Evolutionary conservation across 768 basidiomycete species (phyloP), one percentile per base, ranked within the genome.

Genomic region (Lactarius sanguifluus): DNA sequence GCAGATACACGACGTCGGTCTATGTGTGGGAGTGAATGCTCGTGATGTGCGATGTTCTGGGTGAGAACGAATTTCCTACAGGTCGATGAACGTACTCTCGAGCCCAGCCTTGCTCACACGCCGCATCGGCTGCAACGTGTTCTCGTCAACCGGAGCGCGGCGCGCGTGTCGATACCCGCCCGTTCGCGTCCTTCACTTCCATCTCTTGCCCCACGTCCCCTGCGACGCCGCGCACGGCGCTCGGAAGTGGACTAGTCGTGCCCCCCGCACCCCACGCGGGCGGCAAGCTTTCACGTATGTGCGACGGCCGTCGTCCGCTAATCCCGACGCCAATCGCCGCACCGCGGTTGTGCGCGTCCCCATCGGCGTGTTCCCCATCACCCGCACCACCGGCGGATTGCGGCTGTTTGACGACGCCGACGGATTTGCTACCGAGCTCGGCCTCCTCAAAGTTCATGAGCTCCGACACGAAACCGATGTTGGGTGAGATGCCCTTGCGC

Each of bases 381-480:
- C 71, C 71, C 72, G 69, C 78, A 64, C 80, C 78, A 38, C 66
- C 69, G 57, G 66, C 74, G 70, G 56, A 72, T 73, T 67, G 74
- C 70, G 61, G 75, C 72, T 71, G 77, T 73, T 78, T 88, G 79
- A 79, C 76, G 38, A 91, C 90, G 45, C 89, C 90, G 36, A 86
- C 78, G 15, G 85, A 86, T 78, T 92, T 86, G 61, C 91, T 81
- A 66, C 95, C 87, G 59, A 96, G 80, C 77, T 96, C 91, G 73
- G 88, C 81, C 74, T 96, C 94, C 78, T 98, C 96, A 73, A 96
- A 97, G 57, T 87, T 90, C 96, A 97, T 97, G 52, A 98, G 83
- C 76, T 97, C 95, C 5, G 92, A 94, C 54, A 98, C 94, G 77
- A 98, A 98, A 8, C 96, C 96, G 69, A 98, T 96, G 74, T 97